Conservation (phyloP, 2,329 filamentous ascomycete genomes). For the Colletotrichum sp. region DNA sequence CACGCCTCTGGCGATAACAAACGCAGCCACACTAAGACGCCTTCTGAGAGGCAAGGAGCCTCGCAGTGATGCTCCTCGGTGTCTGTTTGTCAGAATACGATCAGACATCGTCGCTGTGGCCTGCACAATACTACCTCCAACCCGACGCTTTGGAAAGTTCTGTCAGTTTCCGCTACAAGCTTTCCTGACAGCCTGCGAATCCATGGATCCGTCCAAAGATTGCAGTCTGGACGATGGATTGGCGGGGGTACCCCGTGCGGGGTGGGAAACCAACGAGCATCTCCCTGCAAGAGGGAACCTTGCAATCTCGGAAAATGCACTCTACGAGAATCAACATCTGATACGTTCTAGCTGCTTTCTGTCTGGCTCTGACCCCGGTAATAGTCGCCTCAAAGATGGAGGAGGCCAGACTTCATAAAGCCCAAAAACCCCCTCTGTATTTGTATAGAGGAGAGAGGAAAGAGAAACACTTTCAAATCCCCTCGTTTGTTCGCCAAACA, state of each 20-base stretch:
- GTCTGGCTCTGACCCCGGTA: neutral
- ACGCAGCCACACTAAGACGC: neutral
- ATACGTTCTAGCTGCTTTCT: neutral
- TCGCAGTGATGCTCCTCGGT: neutral
- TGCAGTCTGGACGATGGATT: neutral
- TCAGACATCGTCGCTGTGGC: neutral
- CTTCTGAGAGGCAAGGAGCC: neutral
- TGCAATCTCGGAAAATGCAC: neutral
- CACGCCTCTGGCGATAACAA: neutral
- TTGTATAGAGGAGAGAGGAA: neutral
- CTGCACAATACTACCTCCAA: neutral
- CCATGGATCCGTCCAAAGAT: neutral
- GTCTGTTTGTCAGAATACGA: neutral
- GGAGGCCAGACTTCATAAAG: neutral
- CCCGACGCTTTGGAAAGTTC: neutral
- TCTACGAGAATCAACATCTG: neutral
- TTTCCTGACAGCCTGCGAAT: neutral
- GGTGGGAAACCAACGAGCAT: neutral
- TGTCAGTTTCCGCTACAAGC: neutral
- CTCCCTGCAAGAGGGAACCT: neutral
- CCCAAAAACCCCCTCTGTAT: neutral
- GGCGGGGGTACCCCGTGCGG: neutral
- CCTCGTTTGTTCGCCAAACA: neutral
- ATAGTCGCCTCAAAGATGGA: neutral
- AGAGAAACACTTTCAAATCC: neutral